These are phyloP conservation scores for Aspergillus sergii DNA, from an alignment of 2,329 filamentous ascomycete species.

Conservation along the genomic window DNA sequence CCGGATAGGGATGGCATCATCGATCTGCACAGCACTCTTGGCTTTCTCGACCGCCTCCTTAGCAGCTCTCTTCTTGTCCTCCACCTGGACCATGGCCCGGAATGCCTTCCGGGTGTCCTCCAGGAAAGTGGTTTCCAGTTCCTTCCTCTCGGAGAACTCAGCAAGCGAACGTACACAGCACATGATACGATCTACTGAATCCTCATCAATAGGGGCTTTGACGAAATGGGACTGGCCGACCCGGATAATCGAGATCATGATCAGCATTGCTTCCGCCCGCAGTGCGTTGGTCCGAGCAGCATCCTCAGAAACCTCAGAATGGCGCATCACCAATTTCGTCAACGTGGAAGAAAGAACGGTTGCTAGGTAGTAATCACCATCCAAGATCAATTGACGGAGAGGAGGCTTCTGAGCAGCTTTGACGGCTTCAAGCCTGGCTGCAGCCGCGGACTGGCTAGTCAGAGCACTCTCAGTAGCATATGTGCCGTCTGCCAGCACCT, in stretches of 20 bases:
- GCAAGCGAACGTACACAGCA: slow-evolving; percentile 90
- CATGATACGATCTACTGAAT: slow-evolving; percentile 98
- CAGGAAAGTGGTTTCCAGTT: slow-evolving; percentile 88
- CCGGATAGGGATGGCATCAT: slow-evolving; percentile 89
- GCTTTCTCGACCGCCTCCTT: slow-evolving; percentile 92
- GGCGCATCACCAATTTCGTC: slow-evolving; percentile 96
- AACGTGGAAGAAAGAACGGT: slow-evolving; percentile 94
- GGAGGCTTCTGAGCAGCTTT: slow-evolving; percentile 97
- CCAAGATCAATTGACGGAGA: slow-evolving; percentile 88
- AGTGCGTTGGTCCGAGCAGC: slow-evolving; percentile 87
- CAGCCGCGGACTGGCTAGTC: slow-evolving; percentile 86
- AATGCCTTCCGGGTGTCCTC: slow-evolving; percentile 96
- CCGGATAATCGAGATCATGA: slow-evolving; percentile 98
- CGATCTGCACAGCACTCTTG: slow-evolving; percentile 91
- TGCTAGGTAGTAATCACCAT: slow-evolving; percentile 95
- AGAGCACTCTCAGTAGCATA: slow-evolving; percentile 96
- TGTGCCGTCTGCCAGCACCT: slow-evolving; percentile 92
- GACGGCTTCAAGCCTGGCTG: slow-evolving; percentile 90
- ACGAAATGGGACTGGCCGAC: slow-evolving; percentile 99
- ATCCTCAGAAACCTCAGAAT: slow-evolving; percentile 89
- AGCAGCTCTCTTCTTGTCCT: slow-evolving; percentile 96
- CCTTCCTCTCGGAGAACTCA: slow-evolving; percentile 86
- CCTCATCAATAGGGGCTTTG: slow-evolving; percentile 95
- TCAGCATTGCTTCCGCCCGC: slow-evolving; percentile 95
- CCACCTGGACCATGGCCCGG: slow-evolving; percentile 93